Evolutionary conservation across 257 asterid species (phyloP), one percentile per base, ranked within the genome.

Genomic region (Knoxia roxburghii): DNA sequence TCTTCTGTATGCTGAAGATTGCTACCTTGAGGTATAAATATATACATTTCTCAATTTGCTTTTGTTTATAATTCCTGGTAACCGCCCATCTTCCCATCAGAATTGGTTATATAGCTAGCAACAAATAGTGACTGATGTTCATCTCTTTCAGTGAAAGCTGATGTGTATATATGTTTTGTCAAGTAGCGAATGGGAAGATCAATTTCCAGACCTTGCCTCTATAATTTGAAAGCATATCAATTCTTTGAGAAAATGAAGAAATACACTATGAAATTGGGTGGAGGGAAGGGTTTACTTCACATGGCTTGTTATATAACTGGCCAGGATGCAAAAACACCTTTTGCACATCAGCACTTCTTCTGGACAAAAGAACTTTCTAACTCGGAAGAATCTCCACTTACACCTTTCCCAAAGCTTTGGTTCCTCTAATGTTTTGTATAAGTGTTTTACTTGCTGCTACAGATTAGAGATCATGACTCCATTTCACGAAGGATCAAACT

Each of bases 1-100:
- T 33, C 70, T 75, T 43, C 66, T 75, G 29, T 75, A 69, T 56
- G 79, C 79, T 9, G 79, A 75, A 61, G 79, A 75, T 52, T 67
- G 60, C 55, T 53, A 69, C 71, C 64, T 68, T 7, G 68, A 75
- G 79, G 79, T 75, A 62, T 33, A 5, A 1, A 20, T 48, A 29
- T 27, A 51, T 18, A 48, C 4, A 20, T 7, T 54, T 39, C 10
- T 27, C 15, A 20, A 26, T 7, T 18, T 56, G 15, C 35, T 50
- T 40, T 50, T 33, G 37, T 46, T 20, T 6, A 51, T 2, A 0
- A 10, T 52, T 52, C 39, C 6, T 2, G 7, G 2, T 9, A 51
- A 29, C 20, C 26, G 56, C 20, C 6, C 2, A 68, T 56, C 46
- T 2, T 13, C 21, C 56, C 49, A 29, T 32, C 27, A 10, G 48